phyloP scores from a whole-genome alignment of 2,329 filamentous ascomycete genomes.

The Aspergillus persii region DNA sequence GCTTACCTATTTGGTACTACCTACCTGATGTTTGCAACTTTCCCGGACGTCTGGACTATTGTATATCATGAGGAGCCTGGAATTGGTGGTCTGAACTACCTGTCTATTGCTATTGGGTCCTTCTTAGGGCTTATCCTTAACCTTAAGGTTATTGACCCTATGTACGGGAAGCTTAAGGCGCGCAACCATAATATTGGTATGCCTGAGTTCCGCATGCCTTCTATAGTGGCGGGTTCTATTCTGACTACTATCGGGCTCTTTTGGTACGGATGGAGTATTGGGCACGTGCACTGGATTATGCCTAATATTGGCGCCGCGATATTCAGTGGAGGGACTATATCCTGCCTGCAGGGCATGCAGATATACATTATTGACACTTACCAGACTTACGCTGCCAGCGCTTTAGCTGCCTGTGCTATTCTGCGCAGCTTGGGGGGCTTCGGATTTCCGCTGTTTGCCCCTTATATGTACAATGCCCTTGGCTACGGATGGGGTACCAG shows the following conservation, averaged over 20 bases:
- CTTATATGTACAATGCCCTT: slow-evolving; percentile 31
- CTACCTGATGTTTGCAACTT: slow-evolving; percentile 60
- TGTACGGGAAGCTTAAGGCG: slow-evolving; percentile 35
- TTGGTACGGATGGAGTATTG: slow-evolving; percentile 58
- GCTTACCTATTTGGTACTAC: slow-evolving; percentile 58
- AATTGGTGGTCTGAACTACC: slow-evolving; percentile 59
- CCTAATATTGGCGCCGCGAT: slow-evolving; percentile 51
- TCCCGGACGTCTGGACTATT: slow-evolving; percentile 54
- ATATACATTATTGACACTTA: slow-evolving; percentile 39
- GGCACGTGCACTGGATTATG: slow-evolving; percentile 51
- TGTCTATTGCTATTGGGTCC: slow-evolving; percentile 59
- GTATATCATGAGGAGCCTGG: slow-evolving; percentile 52
- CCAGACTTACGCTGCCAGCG: slow-evolving; percentile 23
- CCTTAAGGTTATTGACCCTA: slow-evolving; percentile 13
- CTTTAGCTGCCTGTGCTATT: slow-evolving; percentile 19
- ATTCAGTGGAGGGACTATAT: slow-evolving; percentile 44
- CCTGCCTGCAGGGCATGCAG: slow-evolving; percentile 30
- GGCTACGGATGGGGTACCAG: slow-evolving; percentile 34
- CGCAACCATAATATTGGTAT: slow-evolving; percentile 37
- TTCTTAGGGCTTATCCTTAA: slow-evolving; percentile 53
- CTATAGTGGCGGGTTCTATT: slow-evolving; percentile 53
- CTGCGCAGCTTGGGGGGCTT: slow-evolving; percentile 21
- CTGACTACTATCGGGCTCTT: slow-evolving; percentile 54
- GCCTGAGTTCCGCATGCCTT: slow-evolving; percentile 62
- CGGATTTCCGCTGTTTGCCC: slow-evolving; percentile 36